Percentiles rank a stretch among this genome's conserved stretches.
Evolutionary conservation across 805 yeast species (phyloP).

Genomic region (Kregervanrija delftensis): DNA sequence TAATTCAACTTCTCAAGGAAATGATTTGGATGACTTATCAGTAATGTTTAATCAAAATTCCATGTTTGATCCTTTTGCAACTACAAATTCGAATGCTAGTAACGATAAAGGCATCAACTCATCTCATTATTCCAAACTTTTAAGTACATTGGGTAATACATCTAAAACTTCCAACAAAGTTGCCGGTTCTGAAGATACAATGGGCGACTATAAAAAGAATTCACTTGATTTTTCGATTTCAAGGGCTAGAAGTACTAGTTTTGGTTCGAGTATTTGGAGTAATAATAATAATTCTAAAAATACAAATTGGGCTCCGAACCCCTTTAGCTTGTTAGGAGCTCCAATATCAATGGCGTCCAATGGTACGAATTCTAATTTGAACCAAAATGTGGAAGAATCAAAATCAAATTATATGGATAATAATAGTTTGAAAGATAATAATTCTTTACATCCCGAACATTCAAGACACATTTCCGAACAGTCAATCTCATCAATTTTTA

Average conservation of each 20-base stretch:
- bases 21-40: not conserved
- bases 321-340: slow-evolving; percentile 4
- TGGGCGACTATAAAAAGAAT: too few species aligned
- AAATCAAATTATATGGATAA: not conserved
- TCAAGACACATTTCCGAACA: too few species aligned
- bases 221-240: slow-evolving; percentile 12
- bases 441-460: too few species aligned
- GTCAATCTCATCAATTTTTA: slow-evolving; percentile 2
- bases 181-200: slow-evolving; percentile 1
- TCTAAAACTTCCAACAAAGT: not conserved
- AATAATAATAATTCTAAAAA: slow-evolving; percentile 11
- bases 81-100: slow-evolving; percentile 10
- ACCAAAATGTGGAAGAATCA: not conserved
- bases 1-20: not conserved
- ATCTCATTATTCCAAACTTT: slow-evolving; percentile 12
- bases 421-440: not conserved
- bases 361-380: not conserved
- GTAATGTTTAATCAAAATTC: slow-evolving; percentile 9
- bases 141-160: slow-evolving; percentile 6
- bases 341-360: slow-evolving; percentile 7
- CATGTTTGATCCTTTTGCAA: slow-evolving; percentile 11
- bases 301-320: slow-evolving; percentile 2
- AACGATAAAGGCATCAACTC: slow-evolving; percentile 3
- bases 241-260: slow-evolving; percentile 28
- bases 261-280: slow-evolving; percentile 31